Base-by-base conservation (phyloP, 495 filamentous ascomycete species). In the Penicillium arizonense region DNA sequence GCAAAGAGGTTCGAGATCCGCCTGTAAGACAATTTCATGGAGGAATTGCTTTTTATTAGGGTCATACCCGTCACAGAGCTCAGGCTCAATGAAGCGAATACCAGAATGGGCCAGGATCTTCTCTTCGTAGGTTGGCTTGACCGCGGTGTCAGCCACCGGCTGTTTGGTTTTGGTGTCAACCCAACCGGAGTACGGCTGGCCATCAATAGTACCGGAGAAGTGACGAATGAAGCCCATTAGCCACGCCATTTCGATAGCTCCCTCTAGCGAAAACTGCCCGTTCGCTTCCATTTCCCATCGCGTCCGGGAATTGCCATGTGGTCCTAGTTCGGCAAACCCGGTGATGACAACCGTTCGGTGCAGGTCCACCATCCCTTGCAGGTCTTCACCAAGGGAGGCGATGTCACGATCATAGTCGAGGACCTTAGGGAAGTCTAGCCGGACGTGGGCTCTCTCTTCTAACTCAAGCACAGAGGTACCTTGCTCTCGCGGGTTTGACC, bases 201-300 rank as follows among this genome's bases (percentile, higher is more conserved):
- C 94, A 73, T 97, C 97, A 67, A 98, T 85, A 6, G 90, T 89
- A 11, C 93, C 94, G 57, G 97, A 96, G 76, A 96, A 89, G 67
- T 98, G 94, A 75, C 88, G 95, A 73, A 98, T 97, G 48, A 97
- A 85, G 48, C 94, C 94, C 94, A 97, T 98, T 65, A 98, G 88
- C 94, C 94, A 98, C 26, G 94, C 90, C 94, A 98, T 97, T 71
- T 98, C 94, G 50, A 98, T 86, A 65, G 92, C 97, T 12, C 94
- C 94, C 72, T 97, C 94, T 13, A 97, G 85, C 13, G 93, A 97
- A 76, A 98, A 98, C 61, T 94, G 78, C 57, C 94, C 94, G 57
- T 91, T 82, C 9, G 94, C 90, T 72, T 98, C 94, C 92, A 97
- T 98, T 72, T 98, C 91, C 94, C 94, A 98, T 34, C 94, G 84